Evolutionary conservation across 192 early-diverging fungal species (phyloP), one percentile per base, ranked within the genome.

Genomic region (Umbelopsis sp.): DNA sequence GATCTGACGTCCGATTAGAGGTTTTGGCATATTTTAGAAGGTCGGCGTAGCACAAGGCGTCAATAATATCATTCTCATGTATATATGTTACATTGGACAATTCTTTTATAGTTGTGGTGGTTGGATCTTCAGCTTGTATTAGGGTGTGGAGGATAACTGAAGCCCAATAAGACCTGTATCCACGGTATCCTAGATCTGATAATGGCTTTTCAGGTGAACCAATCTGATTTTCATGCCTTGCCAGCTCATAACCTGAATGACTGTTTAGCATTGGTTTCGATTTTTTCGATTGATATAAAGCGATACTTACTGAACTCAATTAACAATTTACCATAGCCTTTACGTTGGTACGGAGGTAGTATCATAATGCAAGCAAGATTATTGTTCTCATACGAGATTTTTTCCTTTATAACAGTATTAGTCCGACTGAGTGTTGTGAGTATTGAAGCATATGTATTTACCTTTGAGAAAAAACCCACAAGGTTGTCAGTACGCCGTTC

Each of bases 401-500:
- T 97, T 78, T 98, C 95, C 90, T 92, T 73, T 25, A 69, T 15
- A 44, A 48, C 6, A 67, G 49, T 16, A 72, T 48, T 4, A 61
- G 58, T 27, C 18, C 18, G 12, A 16, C 8, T 50, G 18, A 4
- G 12, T 41, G 41, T 23, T 48, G 10, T 49, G 48, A 50, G 15
- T 30, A 1, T 12, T 1, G 22, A 50, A 6, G 51, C 1, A 23
- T 50, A 21, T 2, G 35, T 23, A 27, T 21, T 55, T 82, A 93
- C 92, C 84, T 99, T 99, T 44, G 96, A 97, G 81, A 99, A 99
- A 71, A 95, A 99, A 0, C 95, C 97, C 12, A 93, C 91, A 72
- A 97, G 89, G 23, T 89, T 87, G 65, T 86, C 86, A 11, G 77
- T 74, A 3, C 69, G 53, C 52, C 46, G 79, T n/a, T 76, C 69